Evolutionary conservation across 306 rosid genomes (phyloP), one percentile per base, ranked within the genome.

Genomic region (Castanea mollissima): DNA sequence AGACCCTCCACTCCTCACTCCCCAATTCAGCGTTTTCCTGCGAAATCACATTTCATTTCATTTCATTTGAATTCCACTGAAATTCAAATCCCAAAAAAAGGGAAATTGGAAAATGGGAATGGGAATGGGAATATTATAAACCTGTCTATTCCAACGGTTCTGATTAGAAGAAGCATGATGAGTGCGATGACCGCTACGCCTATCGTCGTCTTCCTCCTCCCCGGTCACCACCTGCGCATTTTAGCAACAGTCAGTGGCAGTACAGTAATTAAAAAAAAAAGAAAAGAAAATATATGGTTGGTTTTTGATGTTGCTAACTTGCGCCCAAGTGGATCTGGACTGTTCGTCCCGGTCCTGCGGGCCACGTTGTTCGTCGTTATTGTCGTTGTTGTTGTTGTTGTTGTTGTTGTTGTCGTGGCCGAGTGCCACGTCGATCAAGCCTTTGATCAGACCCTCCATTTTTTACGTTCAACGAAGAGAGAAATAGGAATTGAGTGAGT

Each of bases 371-470:
- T 81, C 74, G 63, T 83, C 60, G 67, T 82, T 63, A 62, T 79
- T 78, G 71, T 44, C 18, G 74, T 38, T 0, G 41, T 35, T 1
- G 44, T 38, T 38, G 44, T 32, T 5, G 35, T 32, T 4, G 35
- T 34, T 5, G 35, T 34, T 6, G 44, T 82, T 62, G 67, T 77
- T 76, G 71, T 25, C n/a, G 74, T 38, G 80, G 27, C 89, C 94
- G 75, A 94, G 82, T 18, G 79, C 92, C 9, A 81, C 86, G 20
- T 82, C 86, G 68, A 84, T 25, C 71, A 94, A 64, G 20, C 94
- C 98, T 77, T 91, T 92, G 83, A 94, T 86, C 55, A 94, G 80
- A 88, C 87, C 97, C 3, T 94, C 97, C 97, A 94, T 93, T 29
- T 46, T 51, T 7, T 20, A 9, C 9, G 38, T 1, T 71, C 10